phyloP scores from a whole-genome alignment of 768 basidiomycete genomes.

The Xerocomellus amylosporus region DNA sequence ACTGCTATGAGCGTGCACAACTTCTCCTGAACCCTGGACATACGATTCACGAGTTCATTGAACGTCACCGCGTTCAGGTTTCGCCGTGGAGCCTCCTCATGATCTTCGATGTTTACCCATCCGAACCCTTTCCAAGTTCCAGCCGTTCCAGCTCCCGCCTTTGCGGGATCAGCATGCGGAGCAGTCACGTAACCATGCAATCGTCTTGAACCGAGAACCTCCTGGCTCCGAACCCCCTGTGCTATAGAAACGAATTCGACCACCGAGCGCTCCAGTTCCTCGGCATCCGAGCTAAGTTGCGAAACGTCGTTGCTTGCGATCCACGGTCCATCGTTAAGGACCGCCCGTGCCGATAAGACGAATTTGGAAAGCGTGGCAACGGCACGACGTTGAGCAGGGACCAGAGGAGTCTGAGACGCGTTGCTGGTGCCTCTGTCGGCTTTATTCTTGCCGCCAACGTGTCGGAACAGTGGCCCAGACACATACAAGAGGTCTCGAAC shows the following conservation, averaged over 20 bases:
- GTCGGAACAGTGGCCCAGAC: conserved; percentile 53
- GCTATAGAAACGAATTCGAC: conserved; percentile 65
- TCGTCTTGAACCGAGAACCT: conserved; percentile 31
- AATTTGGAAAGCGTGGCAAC: conserved; percentile 87
- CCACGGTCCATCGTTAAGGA: conserved; percentile 46
- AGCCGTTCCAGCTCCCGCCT: conserved; percentile 49
- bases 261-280: conserved; percentile 69
- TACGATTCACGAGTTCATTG: conserved; percentile 31
- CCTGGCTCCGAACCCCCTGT: conserved; percentile 37
- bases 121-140: conserved; percentile 57
- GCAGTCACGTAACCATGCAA: conserved; percentile 38
- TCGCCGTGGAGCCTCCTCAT: conserved; percentile 30
- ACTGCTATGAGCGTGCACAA: conserved; percentile 20
- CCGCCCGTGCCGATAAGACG: conserved; percentile 80
- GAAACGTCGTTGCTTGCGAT: conserved; percentile 16
- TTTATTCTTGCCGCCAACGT: conserved; percentile 46
- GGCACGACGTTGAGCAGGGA: conserved; percentile 77
- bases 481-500: conserved; percentile 73
- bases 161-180: conserved; percentile 37
- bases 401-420: conserved; percentile 54
- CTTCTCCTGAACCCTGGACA: conserved; percentile 29
- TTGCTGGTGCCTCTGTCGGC: conserved; percentile 27
- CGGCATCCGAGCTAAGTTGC: conserved; percentile 68
- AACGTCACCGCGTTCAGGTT: conserved; percentile 32
- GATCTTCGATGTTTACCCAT: conserved; percentile 39